Evolutionary conservation across 2,329 filamentous ascomycete genomes (phyloP).

Genomic region (Fusarium sp.): DNA sequence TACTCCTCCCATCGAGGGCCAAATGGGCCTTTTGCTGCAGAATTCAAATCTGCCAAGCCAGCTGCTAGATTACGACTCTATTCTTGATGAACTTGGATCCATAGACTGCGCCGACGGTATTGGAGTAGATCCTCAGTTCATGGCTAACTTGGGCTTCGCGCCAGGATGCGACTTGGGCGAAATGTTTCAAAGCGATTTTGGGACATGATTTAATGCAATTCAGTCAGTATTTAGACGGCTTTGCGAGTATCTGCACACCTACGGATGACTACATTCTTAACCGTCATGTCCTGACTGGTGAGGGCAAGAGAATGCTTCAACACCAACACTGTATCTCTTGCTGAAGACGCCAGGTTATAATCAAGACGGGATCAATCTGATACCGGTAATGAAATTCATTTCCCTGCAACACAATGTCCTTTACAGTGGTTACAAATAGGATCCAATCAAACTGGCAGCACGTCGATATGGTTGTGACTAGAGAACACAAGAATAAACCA

Average conservation of each 20-base stretch:
- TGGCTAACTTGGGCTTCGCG: slow-evolving; percentile 72
- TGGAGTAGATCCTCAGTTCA: slow-evolving; percentile 68
- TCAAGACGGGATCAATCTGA: not conserved
- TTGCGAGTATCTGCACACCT: not conserved
- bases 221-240: slow-evolving; percentile 19
- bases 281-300: not conserved
- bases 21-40: slow-evolving; percentile 35
- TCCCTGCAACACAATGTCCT: not conserved
- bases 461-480: slow-evolving; percentile 7
- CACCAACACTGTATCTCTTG: not conserved
- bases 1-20: slow-evolving; percentile 34
- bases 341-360: not conserved
- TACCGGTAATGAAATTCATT: not conserved
- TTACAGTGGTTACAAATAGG: not conserved
- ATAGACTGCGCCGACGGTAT: slow-evolving; percentile 59
- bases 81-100: slow-evolving; percentile 62
- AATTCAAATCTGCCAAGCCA: slow-evolving; percentile 36
- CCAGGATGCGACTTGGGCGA: slow-evolving; percentile 68
- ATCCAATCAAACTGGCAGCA: slow-evolving; percentile 2
- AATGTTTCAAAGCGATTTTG: slow-evolving; percentile 55
- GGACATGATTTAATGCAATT: slow-evolving; percentile 41
- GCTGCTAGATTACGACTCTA: slow-evolving; percentile 59
- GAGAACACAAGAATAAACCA: slow-evolving; percentile 17
- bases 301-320: not conserved
- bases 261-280: not conserved